Conservation (phyloP, 2,329 filamentous ascomycete species). For the Coniella lustricola region DNA sequence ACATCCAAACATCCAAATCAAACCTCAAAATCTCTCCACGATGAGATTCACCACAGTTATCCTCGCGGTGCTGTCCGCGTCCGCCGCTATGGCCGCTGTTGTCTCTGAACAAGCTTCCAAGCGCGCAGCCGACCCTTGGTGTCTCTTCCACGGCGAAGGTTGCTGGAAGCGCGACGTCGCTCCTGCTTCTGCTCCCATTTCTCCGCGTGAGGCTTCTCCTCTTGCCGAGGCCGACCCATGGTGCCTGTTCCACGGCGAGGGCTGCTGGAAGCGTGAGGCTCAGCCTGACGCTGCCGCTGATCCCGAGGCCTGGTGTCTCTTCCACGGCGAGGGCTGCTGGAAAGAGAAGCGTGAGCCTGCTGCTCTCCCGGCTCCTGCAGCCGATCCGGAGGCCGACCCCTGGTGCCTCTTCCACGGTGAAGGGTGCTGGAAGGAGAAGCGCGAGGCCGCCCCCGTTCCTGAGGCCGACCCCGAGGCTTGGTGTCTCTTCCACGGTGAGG, state of each 20-base stretch:
- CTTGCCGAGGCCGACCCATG: constrained; percentile 13
- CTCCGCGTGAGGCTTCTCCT: constrained; percentile 8
- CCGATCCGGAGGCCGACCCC: constrained; percentile 9
- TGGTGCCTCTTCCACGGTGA: constrained; percentile 12
- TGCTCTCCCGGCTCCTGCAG: constrained; percentile 11
- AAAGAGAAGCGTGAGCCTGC: constrained; percentile 16
- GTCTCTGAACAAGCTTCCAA: constrained; percentile 20
- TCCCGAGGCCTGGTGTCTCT: constrained; percentile 24
- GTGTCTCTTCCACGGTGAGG: constrained; percentile 31
- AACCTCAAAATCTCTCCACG: constrained; percentile 7
- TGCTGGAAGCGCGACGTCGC: constrained; percentile 39
- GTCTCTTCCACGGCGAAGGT: constrained; percentile 30
- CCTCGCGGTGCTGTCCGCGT: constrained; percentile 19
- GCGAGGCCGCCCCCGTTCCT: constrained; percentile 16
- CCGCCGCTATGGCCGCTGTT: constrained; percentile 23
- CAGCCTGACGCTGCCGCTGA: constrained; percentile 17
- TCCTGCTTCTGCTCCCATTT: constrained; percentile 15
- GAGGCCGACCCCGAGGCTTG: constrained; percentile 21
- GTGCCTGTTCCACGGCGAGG: constrained; percentile 22
- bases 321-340: constrained; percentile 30
- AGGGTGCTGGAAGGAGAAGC: constrained; percentile 21
- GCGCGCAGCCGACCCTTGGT: constrained; percentile 22
- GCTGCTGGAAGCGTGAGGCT: constrained; percentile 28
- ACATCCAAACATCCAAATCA: neutral
- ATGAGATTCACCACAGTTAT: constrained; percentile 26